Evolutionary conservation across 1,284 basidiomycete species (phyloP), one percentile per base, ranked within the genome.

Genomic region (Leccinum solheimii): DNA sequence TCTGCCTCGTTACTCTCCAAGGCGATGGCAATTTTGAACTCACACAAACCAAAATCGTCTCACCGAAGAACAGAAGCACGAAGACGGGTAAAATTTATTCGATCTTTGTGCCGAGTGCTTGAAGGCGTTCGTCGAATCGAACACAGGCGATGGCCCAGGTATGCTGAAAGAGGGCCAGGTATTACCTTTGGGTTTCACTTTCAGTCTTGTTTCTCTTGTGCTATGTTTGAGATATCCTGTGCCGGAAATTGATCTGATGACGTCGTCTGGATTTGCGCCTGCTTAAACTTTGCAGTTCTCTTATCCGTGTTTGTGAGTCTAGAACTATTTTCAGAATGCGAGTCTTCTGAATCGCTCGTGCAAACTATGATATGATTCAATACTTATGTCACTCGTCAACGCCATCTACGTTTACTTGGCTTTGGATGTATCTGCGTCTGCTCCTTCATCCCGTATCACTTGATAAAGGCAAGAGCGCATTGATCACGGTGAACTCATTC

Each of bases 91-190:
- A 74, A 88, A 90, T 64, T 80, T 99, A 61, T 97, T 99, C 68
- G 97, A 99, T 78, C 98, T 99, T 74, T 99, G 97, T 74, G 97
- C 94, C 0, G 89, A 97, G 75, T 98, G 93, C 76, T 78, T 98
- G 64, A 90, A 93, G 62, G 90, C 86, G 13, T 99, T 99, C 77
- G 86, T 98, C 69, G 83, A 88, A 32, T 86, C 88, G n/a, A 91
- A 93, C 68, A 82, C 89, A 56, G 82, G 81, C 30, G 77, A 80
- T 48, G 79, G 83, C 59, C 86, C 85, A 23, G 77, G 82, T 21
- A 79, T 84, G 61, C 73, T 95, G 53, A 82, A 87, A 67, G 81
- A 86, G 50, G 94, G 90, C 13, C 83, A 88, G 63, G 81, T 85
- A 23, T 79, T 98, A 3, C 91, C 95, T 14, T 84, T 98, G 23